Conservation (phyloP, 176 grass and related monocot species). For the Avena atlantica region DNA sequence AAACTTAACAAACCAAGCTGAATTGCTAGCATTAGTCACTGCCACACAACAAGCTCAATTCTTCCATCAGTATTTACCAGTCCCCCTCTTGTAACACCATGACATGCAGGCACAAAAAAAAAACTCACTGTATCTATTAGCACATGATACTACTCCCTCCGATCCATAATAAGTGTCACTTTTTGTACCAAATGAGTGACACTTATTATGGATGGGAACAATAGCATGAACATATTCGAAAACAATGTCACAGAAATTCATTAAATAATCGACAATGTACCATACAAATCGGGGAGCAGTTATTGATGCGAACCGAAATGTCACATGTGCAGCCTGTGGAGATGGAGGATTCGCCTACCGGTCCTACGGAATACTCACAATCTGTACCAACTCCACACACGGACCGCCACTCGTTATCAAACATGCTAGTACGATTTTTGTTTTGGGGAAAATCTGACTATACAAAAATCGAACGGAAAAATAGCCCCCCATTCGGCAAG, state of each 20-base stretch:
- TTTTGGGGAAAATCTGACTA: neutral
- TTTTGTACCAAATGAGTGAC: too few species aligned
- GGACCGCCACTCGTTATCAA: neutral
- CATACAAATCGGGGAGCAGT: neutral
- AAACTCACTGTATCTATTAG: neutral
- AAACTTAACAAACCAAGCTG: neutral
- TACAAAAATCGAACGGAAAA: neutral
- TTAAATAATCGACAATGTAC: slow-evolving; percentile 5
- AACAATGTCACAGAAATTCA: neutral
- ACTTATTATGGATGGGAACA: too few species aligned
- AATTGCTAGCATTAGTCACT: neutral
- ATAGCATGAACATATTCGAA: neutral
- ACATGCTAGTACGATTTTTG: neutral
- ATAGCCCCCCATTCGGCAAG: neutral
- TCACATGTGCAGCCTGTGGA: neutral
- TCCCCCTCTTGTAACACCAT: neutral
- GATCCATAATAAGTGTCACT: too few species aligned
- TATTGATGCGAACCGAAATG: neutral
- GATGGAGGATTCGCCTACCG: neutral
- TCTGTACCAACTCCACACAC: neutral
- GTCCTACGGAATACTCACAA: neutral
- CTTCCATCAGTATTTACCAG: neutral
- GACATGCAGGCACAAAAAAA: neutral
- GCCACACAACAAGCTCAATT: neutral
- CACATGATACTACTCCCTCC: neutral